Conservation (phyloP, 75 land plant species). For the Picea glauca region DNA sequence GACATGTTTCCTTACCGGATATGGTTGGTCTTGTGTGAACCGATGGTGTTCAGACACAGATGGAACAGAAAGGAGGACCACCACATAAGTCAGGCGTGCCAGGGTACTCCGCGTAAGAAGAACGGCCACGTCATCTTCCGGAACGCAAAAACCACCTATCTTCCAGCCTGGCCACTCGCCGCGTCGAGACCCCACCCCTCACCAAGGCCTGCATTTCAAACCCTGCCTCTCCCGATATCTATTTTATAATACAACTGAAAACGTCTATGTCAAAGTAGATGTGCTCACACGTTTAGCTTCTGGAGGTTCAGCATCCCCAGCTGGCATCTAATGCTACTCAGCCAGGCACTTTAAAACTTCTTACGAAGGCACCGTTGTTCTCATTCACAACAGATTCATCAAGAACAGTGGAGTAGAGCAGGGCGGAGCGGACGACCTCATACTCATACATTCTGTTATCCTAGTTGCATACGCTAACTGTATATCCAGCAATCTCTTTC, state of each 20-base stretch:
- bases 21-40: background rate
- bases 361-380: background rate
- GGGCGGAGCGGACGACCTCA: no score
- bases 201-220: background rate
- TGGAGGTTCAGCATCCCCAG: background rate
- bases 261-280: background rate
- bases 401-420: no score
- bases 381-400: background rate
- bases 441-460: background rate
- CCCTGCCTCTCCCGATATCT: background rate
- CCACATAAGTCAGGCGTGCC: background rate
- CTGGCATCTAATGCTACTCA: background rate
- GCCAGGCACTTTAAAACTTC: background rate
- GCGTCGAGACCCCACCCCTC: background rate
- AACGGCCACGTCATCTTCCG: background rate
- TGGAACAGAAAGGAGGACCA: background rate
- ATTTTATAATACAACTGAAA: background rate
- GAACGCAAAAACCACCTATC: background rate
- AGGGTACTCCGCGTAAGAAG: background rate
- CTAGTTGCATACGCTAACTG: background rate
- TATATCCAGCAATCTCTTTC: background rate
- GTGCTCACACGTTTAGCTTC: background rate
- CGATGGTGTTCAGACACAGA: background rate
- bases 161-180: conserved; percentile 1
- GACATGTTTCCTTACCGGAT: background rate